Base-by-base conservation (phyloP, 2,329 filamentous ascomycete genomes). In the Fusarium chlamydosporum region DNA sequence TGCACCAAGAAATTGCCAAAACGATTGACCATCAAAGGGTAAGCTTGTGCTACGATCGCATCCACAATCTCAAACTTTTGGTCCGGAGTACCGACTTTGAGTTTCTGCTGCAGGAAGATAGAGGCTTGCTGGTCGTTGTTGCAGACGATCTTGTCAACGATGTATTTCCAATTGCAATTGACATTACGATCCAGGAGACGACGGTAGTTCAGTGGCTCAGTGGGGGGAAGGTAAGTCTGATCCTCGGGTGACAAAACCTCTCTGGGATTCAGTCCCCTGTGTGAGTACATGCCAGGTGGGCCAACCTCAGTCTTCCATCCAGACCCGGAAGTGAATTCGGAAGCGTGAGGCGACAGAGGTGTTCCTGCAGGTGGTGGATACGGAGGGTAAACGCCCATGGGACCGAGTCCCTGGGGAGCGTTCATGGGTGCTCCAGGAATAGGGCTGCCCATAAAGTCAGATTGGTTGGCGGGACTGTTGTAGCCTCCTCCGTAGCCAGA, bases 121-220 rank as follows among this genome's bases (percentile, higher is more conserved):
- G 96, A 99, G 11, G 96, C 96, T 80, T 99, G 96, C 80, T 99
- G 96, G 77, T 99, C 96, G 79, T 99, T 98, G 83, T 94, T 97
- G 87, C 93, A 96, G 71, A 99, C 94, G 77, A 99, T 99, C 85
- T 98, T 98, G 83, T 99, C 95, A 56, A 99, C 96, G 73, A 99
- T 97, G 78, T 97, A 97, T 82, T 96, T 97, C 96, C 95, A 99
- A 82, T 99, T 96, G 82, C 95, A 98, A 76, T 92, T 97, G 80
- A 97, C 93, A 77, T 95, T 97, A 76, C 94, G 94, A 76, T 99
- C 96, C 46, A 98, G 88, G 38, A 99, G 87, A 57, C 94, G 94
- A 64, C 96, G 94, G 76, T 98, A 99, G 80, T 99, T 98, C 74
- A 98, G 87, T 12, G 95, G 96, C 80, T 99, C 96, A 8, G 92